Conservation (phyloP, 805 yeast species). For the Metschnikowia similis region DNA sequence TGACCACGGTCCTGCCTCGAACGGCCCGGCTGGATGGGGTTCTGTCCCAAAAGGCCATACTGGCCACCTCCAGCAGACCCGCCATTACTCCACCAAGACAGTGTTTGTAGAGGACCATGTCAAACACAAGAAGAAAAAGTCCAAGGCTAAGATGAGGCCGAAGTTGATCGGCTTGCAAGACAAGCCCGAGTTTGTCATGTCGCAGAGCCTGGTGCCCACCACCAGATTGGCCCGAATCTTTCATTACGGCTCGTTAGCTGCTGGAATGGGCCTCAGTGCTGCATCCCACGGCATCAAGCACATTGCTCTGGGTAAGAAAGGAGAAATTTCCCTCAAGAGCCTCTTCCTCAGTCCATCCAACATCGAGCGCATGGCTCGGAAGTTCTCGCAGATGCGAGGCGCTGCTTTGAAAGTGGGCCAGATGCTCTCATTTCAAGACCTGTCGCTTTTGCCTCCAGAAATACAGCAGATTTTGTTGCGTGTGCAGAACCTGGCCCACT, state of each 20-base stretch:
- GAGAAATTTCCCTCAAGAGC: constrained; percentile 47
- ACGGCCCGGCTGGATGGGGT: too few species aligned
- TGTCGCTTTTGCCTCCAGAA: constrained; percentile 76
- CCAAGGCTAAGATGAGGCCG: constrained; percentile 10
- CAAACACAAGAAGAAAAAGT: constrained; percentile 6
- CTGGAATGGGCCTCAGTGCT: constrained; percentile 83
- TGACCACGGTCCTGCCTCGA: too few species aligned
- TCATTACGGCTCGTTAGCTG: constrained; percentile 90
- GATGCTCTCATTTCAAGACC: constrained; percentile 91
- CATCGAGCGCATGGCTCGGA: constrained; percentile 82
- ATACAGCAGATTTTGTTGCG: constrained; percentile 73
- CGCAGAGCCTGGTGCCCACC: constrained; percentile 75
- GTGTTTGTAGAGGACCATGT: constrained; percentile 11
- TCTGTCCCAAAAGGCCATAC: neutral
- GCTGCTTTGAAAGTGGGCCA: constrained; percentile 98
- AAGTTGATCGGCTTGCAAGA: constrained; percentile 18
- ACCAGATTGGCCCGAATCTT: constrained; percentile 83
- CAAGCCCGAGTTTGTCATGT: constrained; percentile 40
- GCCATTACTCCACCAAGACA: constrained; percentile 11
- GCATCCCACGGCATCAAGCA: constrained; percentile 73
- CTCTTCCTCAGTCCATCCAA: constrained; percentile 75
- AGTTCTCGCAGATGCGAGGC: constrained; percentile 94
- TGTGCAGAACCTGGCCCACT: constrained; percentile 92
- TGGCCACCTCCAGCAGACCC: neutral
- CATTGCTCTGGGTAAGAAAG: constrained; percentile 49